Conservation (phyloP, 768 basidiomycete genomes). For the Xanthoconium purpureum region DNA sequence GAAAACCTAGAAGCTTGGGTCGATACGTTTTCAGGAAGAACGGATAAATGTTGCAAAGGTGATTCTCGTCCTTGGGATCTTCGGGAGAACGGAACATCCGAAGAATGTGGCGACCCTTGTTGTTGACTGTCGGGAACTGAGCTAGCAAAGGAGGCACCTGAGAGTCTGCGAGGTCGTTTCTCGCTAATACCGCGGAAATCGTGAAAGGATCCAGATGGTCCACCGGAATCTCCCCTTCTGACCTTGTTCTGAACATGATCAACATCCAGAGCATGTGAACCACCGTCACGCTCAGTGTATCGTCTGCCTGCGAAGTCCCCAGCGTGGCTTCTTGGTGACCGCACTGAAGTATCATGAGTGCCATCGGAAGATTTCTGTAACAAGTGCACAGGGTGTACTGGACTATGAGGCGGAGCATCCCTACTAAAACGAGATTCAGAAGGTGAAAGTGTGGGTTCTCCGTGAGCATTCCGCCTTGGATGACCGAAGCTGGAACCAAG, state of each 20-base stretch:
- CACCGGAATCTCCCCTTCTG: constrained; percentile 17
- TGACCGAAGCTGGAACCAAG: constrained; percentile 34
- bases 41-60: constrained; percentile 35
- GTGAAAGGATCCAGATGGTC: constrained; percentile 10
- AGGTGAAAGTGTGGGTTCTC: constrained; percentile 38
- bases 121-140: constrained; percentile 21
- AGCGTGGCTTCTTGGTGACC: constrained; percentile 18
- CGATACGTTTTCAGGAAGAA: constrained; percentile 15
- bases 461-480: constrained; percentile 43
- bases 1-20: constrained; percentile 22
- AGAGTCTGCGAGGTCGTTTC: constrained; percentile 23
- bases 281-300: constrained; percentile 17
- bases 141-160: constrained; percentile 20
- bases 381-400: constrained; percentile 46
- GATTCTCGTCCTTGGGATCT: constrained; percentile 47
- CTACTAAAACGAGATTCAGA: constrained; percentile 46
- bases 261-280: constrained; percentile 3
- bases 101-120: constrained; percentile 19
- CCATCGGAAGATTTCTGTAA: constrained; percentile 51
- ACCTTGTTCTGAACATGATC: constrained; percentile 20
- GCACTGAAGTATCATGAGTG: constrained; percentile 12
- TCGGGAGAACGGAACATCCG: constrained; percentile 18
- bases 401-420: constrained; percentile 44
- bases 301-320: constrained; percentile 20
- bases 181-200: constrained; percentile 20